Percentiles rank a stretch among this genome's conserved stretches.
Conservation (phyloP, 768 basidiomycete genomes). For the Polyporus arcularius region DNA sequence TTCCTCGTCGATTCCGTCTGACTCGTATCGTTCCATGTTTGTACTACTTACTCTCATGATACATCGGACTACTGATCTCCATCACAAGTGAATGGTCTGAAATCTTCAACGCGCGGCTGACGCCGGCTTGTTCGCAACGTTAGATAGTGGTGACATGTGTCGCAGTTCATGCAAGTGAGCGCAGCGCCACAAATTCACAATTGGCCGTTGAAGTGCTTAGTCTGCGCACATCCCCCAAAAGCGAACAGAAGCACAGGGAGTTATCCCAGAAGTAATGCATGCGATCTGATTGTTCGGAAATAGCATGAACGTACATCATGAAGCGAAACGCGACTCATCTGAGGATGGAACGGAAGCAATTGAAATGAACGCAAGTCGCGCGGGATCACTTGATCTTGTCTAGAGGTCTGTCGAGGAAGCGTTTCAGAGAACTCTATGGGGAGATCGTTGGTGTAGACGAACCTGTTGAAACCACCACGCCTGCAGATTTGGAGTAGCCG, state of each 20-base stretch:
- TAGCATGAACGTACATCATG: too few relatives aligned
- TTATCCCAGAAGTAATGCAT: background rate
- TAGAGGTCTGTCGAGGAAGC: conserved; percentile 59
- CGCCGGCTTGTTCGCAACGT: background rate
- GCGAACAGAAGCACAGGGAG: background rate
- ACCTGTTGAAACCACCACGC: conserved; percentile 87
- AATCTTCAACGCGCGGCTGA: background rate
- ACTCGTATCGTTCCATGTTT: conserved; percentile 25
- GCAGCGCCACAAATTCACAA: too few relatives aligned
- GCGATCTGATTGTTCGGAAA: background rate
- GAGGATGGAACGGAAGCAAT: too few relatives aligned
- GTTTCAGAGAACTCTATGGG: background rate
- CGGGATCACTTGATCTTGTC: conserved; percentile 90
- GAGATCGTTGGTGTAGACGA: conserved; percentile 15
- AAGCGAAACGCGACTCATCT: too few relatives aligned
- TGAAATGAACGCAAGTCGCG: background rate
- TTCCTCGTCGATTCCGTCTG: conserved; percentile 20
- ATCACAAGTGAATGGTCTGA: background rate
- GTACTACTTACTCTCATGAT: conserved; percentile 30
- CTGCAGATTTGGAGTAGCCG: conserved; percentile 36
- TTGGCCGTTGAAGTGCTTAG: too few relatives aligned
- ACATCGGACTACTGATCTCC: conserved; percentile 26
- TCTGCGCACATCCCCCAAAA: too few relatives aligned
- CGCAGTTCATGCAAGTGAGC: too few relatives aligned
- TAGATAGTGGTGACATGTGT: too few relatives aligned